A percentile compares a stretch with the other conserved stretches of the same genome.
Conservation (phyloP, 2,329 filamentous ascomycete species). For the Neurospora crassa region DNA sequence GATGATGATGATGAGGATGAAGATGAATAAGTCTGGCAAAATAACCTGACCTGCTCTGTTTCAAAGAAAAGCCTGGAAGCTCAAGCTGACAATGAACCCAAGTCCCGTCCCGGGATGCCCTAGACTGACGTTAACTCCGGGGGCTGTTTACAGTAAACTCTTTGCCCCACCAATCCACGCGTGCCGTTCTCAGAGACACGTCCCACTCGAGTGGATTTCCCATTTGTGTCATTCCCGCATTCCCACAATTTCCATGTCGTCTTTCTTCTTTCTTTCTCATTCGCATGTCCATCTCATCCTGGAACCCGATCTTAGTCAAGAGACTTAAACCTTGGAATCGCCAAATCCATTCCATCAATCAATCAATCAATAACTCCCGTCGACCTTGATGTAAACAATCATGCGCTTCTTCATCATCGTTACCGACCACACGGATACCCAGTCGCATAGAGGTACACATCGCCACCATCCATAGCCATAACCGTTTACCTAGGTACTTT, state of each 20-base stretch:
- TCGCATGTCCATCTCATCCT: not conserved
- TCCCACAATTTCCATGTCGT: not conserved
- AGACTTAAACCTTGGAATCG: not conserved
- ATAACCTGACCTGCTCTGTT: not conserved
- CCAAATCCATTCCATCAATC: too few relatives aligned
- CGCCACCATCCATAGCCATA: not conserved
- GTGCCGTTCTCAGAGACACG: not conserved
- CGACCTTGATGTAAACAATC: too few relatives aligned
- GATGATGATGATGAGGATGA: too few relatives aligned
- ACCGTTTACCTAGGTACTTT: too few relatives aligned
- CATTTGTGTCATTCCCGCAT: not conserved
- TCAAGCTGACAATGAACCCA: not conserved
- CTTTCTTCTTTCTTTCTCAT: not conserved
- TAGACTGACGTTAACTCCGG: not conserved
- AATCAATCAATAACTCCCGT: too few relatives aligned
- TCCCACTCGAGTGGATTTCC: not conserved
- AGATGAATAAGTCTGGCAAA: not conserved
- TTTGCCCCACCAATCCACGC: not conserved
- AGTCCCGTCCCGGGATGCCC: not conserved
- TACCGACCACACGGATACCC: not conserved
- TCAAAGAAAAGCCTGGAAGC: not conserved
- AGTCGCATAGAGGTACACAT: not conserved
- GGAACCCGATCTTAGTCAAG: not conserved
- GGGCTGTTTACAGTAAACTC: not conserved
- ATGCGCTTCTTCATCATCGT: not conserved